Evolutionary conservation across 148 eudicot species (phyloP), one percentile per base, ranked within the genome.

Genomic region (Dianthus caryophyllus): DNA sequence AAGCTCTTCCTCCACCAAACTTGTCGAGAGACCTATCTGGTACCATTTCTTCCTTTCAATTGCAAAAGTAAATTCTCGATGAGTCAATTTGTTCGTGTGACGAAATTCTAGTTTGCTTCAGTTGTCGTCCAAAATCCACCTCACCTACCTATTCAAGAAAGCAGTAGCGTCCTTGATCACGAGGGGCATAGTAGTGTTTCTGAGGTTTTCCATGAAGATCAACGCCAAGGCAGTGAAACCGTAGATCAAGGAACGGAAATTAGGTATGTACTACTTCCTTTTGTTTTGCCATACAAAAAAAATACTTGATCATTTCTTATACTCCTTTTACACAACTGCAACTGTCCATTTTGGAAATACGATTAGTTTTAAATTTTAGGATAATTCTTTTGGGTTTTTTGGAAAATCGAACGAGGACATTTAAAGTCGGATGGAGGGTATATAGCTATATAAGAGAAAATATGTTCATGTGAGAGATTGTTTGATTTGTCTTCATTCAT

Each of bases 121-220:
- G 88, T 64, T 73, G 25, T 63, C 72, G 25, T 22, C 55, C 71
- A 14, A 60, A 75, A 36, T 69, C 70, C 65, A 55, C 55, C 17
- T 51, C 64, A 9, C 71, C 66, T 44, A 33, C 59, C 52, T 38
- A 43, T 73, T n/a, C 63, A 64, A 24, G 61, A 78, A 56, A 61
- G 69, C 61, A 64, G 61, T 52, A 57, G 17, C 49, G 18, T 66
- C 14, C 31, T 55, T 26, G 83, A 78, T 66, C 61, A 73, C 22
- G 81, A 82, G 65, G 78, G 80, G 11, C 78, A 68, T 67, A 80
- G 82, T 68, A 31, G 74, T 29, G 71, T 71, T 56, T 82, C 84
- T 39, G 88, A 85, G 72, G 85, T 72, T 29, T 75, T 69, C 50
- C 86, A 85, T 72, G 80, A 78, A 52, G 80, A 83, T 9, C 78